Evolutionary conservation across 306 rosid species (phyloP), one percentile per base, ranked within the genome.

Genomic region (Quercus parvula): DNA sequence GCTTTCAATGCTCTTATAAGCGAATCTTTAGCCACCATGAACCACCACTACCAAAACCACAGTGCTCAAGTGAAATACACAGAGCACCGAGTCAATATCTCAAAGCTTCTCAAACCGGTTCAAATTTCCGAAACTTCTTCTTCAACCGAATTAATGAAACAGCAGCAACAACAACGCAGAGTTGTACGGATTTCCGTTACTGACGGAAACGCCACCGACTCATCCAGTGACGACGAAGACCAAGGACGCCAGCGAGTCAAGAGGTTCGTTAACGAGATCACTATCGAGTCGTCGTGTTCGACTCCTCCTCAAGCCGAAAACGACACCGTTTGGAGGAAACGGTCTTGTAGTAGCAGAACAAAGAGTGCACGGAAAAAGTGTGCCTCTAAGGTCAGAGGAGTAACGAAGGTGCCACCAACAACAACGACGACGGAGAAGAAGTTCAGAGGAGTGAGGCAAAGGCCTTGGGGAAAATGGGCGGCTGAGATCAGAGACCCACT

Each of bases 391-490:
- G 46, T 0, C 46, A 41, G 46, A 41, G 46, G 46, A 41, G 46
- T 15, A 24, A 14, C 69, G 79, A 89, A 79, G 72, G 61, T 83
- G 0, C 1, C 81, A 1, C 72, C 54, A 2, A 7, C 44, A 0
- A 33, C 44, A 1, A 38, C 46, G 0, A 38, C 46, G 3, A 41
- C 79, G 3, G 94, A 81, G 11, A 88, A 83, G 82, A 95, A 95
- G 86, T 95, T 87, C 81, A 84, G 99, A 0, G 99, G 99, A 25
- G 99, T 95, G 57, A 88, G 99, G 14, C 99, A 95, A 77, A 80
- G 99, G 77, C 99, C 99, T 0, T 95, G 99, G 99, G 99, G 99
- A 1, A 95, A 95, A 91, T 95, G 99, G 99, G 99, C 98, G 5
- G 99, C 99, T 4, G 99, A 95, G 83, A 95, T 95, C 73, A 87